A percentile compares a stretch with the other conserved stretches of the same genome.
Evolutionary conservation across 768 basidiomycete genomes (phyloP).

Genomic region (Suillus spraguei): DNA sequence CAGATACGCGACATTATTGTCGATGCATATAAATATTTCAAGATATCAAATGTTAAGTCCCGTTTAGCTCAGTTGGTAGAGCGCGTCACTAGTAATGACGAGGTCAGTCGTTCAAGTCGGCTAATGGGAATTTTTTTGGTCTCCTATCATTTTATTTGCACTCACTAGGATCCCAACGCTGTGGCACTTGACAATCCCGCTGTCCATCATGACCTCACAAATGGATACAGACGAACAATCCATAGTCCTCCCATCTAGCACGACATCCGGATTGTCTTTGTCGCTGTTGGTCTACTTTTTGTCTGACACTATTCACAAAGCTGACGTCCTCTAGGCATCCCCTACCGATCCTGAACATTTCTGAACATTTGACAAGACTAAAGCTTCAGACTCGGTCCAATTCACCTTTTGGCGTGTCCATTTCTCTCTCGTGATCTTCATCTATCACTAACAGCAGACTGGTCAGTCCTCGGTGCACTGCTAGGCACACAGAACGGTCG

Average conservation of each 20-base stretch:
- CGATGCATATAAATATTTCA: not conserved
- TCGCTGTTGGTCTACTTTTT: conserved; percentile 56
- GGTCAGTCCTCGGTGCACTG: conserved; percentile 85
- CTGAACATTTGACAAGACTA: conserved; percentile 89
- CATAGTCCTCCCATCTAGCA: conserved; percentile 71
- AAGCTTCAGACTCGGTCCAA: conserved; percentile 68
- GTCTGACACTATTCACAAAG: not conserved
- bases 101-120: conserved; percentile 46
- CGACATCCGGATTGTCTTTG: conserved; percentile 72
- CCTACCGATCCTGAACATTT: conserved; percentile 93
- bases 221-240: conserved; percentile 83
- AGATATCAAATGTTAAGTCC: conserved; percentile 10
- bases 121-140: conserved; percentile 38
- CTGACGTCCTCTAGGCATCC: conserved; percentile 71
- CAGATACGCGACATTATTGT: conserved; percentile 26
- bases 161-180: not conserved
- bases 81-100: conserved; percentile 52
- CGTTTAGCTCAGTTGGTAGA: conserved; percentile 53
- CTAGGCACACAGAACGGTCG: conserved; percentile 93
- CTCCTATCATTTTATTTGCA: not conserved
- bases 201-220: conserved; percentile 42
- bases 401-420: conserved; percentile 63
- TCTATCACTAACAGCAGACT: conserved; percentile 1
- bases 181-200: not conserved
- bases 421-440: conserved; percentile 4